Base-by-base conservation (phyloP, 129 eudicot species). In the Pittosporum tobira region DNA sequence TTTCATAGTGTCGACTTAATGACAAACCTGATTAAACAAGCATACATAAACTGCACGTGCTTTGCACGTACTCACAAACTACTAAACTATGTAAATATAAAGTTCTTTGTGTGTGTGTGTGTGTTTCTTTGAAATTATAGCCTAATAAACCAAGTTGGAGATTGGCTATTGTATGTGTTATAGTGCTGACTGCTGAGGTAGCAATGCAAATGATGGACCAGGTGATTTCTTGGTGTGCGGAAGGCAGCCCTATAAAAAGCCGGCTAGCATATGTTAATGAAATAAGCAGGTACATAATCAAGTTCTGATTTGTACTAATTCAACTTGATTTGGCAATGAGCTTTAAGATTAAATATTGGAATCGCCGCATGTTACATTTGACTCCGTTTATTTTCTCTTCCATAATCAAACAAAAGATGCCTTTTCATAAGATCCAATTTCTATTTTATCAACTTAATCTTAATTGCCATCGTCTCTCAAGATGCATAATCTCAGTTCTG, bases 401-500 rank as follows among this genome's bases (percentile, higher is more conserved):
- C 26, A n/a, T n/a, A 55, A 31, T 55, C 28, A 20, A 55, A 52
- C 40, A 52, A 52, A 28, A 30, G 26, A 55, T 31, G 45, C 45
- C 43, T 31, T 30, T 55, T 55, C 44, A 55, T 4, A 28, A 44
- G 60, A 59, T 67, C 69, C 44, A 68, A 31, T 28, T 34, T 69
- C 14, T 54, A 56, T 10, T 65, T 63, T 21, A 10, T 51, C 34
- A 44, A 48, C 58, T 59, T 64, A 58, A 69, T 65, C 71, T 69
- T 50, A 57, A 67, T 69, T 31, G 52, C 51, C 51, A 51, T 44
- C 60, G 37, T 28, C 37, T 24, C 46, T 56, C 40, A 23, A 55
- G 62, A 57, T 62, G 45, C 45, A 50, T 66, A 62, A 66, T 79
- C 77, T 66, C 71, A 79, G 72, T 74, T 63, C 59, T 61, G 84